phyloP scores from a whole-genome alignment of 192 early-diverging fungal genomes.

The Rhizoclosmatium sp. region DNA sequence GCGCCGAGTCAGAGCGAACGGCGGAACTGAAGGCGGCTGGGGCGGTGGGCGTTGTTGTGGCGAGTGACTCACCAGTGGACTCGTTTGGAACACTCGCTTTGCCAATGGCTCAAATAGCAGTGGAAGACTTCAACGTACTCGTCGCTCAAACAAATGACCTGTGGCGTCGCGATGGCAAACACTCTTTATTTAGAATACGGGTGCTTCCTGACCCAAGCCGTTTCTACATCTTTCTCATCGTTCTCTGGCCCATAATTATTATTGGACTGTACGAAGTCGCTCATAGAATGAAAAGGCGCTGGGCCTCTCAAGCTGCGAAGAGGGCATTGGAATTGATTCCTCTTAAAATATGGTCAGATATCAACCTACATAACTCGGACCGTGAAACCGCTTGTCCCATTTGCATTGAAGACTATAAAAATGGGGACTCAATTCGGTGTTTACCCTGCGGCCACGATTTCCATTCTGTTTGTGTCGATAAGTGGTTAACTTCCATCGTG shows the following conservation, averaged over 20 bases:
- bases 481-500: constrained; percentile 5
- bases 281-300: not conserved
- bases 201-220: not conserved
- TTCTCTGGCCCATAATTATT: constrained; percentile 17
- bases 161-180: not conserved
- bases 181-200: constrained; percentile 4
- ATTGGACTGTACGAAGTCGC: constrained; percentile 13
- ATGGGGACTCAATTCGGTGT: constrained; percentile 78
- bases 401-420: constrained; percentile 90
- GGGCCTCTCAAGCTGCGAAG: not conserved
- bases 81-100: too few species aligned
- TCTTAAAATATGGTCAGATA: not conserved
- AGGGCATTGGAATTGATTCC: not conserved
- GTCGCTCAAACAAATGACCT: not conserved
- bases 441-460: constrained; percentile 91
- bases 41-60: too few species aligned
- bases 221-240: not conserved
- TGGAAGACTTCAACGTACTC: too few species aligned
- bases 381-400: constrained; percentile 74
- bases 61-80: too few species aligned
- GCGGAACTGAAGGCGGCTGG: too few species aligned
- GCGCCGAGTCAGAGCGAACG: too few species aligned
- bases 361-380: not conserved
- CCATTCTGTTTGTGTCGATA: constrained; percentile 91
- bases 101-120: too few species aligned